These are phyloP conservation scores for Sphaerulina populicola DNA, from an alignment of 2,329 filamentous ascomycete species.

Conservation along the genomic window DNA sequence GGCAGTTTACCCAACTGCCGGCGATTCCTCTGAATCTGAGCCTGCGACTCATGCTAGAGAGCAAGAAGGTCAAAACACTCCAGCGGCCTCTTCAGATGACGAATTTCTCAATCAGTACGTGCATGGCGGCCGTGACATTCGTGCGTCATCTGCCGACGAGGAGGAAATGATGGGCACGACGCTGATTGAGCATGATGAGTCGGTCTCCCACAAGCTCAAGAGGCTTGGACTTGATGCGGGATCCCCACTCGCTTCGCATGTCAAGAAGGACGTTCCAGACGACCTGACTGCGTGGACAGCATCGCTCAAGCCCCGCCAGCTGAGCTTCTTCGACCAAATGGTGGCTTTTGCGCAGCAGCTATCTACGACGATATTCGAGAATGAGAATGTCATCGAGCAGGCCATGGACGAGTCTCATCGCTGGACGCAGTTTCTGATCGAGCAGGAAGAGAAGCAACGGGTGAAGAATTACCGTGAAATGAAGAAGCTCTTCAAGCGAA, in stretches of 20 bases:
- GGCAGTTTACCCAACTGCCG: not conserved
- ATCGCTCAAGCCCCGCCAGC: conserved; percentile 35
- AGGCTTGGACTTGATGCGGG: not conserved
- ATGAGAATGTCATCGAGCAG: conserved; percentile 39
- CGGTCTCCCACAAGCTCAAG: not conserved
- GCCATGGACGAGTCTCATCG: conserved; percentile 40
- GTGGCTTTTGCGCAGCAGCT: conserved; percentile 38
- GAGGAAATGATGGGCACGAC: conserved; percentile 13
- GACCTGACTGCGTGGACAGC: conserved; percentile 34
- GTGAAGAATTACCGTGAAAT: conserved; percentile 31
- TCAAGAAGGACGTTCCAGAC: too few species aligned
- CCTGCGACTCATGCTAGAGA: too few species aligned
- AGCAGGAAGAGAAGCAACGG: conserved; percentile 37
- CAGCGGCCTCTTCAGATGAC: not conserved
- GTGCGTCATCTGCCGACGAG: not conserved
- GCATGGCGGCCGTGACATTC: not conserved
- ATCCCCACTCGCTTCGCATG: not conserved
- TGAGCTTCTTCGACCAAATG: conserved; percentile 34
- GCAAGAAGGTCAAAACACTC: too few species aligned
- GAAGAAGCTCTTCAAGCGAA: conserved; percentile 22
- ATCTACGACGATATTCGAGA: conserved; percentile 40
- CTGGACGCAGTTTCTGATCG: conserved; percentile 39
- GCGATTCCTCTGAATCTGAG: too few species aligned
- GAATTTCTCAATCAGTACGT: not conserved
- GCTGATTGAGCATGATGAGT: not conserved